These are phyloP conservation scores for Wallacemonas collosoma DNA, from an alignment of 208 protist species.

Conservation along the genomic window DNA sequence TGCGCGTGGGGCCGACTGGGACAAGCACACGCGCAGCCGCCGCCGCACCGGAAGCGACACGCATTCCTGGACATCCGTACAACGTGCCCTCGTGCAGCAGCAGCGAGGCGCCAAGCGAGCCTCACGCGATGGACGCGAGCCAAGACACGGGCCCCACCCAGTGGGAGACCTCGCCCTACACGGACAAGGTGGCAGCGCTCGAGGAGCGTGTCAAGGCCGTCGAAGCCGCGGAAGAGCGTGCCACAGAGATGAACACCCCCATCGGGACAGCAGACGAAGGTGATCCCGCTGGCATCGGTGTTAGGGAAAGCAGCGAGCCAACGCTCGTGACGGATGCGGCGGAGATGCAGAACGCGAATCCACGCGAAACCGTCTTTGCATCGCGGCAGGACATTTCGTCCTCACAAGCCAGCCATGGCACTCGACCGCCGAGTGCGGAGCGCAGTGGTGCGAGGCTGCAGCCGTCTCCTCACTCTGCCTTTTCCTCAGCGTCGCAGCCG, in stretches of 20 bases:
- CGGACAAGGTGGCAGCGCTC: background rate
- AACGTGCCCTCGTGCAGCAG: constrained; percentile 2
- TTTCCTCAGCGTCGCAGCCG: background rate
- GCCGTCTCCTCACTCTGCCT: background rate
- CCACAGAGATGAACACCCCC: background rate
- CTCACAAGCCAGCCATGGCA: no score
- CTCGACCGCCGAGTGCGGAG: background rate
- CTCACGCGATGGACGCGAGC: background rate
- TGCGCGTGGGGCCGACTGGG: background rate
- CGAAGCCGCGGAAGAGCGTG: background rate
- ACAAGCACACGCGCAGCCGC: background rate
- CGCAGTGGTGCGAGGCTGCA: background rate
- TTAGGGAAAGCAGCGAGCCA: no score
- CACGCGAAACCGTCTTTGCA: no score
- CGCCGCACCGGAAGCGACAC: background rate
- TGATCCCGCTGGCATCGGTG: no score
- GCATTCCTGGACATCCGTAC: constrained; percentile 8
- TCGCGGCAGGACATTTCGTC: no score
- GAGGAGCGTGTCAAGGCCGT: background rate
- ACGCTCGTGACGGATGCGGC: no score
- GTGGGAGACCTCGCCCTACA: background rate
- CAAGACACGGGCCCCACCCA: no score
- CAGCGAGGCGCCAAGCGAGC: background rate
- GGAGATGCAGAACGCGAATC: no score
- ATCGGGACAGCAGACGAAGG: background rate